phyloP scores from a whole-genome alignment of 371 early-diverging fungal species.

The Capillidium heterosporum region DNA sequence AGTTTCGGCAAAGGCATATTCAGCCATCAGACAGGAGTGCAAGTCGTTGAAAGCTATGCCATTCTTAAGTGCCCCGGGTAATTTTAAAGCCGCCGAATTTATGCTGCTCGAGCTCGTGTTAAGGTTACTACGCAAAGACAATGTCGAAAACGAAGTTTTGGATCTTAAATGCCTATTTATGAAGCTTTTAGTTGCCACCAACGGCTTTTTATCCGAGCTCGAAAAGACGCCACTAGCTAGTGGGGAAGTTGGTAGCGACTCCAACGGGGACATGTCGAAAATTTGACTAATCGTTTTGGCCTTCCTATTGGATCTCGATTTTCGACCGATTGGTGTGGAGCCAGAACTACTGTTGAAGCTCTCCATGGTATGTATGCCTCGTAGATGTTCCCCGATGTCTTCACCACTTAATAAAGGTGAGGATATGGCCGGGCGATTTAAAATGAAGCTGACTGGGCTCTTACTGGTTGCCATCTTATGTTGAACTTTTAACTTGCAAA shows the following conservation, averaged over 20 bases:
- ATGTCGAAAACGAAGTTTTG: neutral
- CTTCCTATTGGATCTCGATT: neutral
- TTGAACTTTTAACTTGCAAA: too few species aligned
- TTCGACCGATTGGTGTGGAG: neutral
- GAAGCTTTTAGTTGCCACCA: neutral
- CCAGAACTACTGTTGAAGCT: too few species aligned
- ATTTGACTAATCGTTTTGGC: conserved; percentile 4
- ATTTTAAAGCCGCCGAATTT: neutral
- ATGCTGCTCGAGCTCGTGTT: neutral
- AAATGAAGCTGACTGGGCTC: too few species aligned
- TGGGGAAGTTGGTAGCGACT: neutral
- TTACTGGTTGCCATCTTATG: too few species aligned
- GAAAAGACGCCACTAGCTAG: conserved; percentile 3
- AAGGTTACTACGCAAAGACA: neutral
- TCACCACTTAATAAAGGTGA: neutral
- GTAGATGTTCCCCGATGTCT: neutral
- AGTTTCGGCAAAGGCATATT: neutral
- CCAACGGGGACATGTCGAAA: neutral
- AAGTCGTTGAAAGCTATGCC: conserved; percentile 1
- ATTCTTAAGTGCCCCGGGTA: neutral
- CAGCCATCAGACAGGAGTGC: conserved; percentile 1
- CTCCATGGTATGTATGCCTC: neutral
- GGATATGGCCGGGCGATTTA: neutral
- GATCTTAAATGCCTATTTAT: neutral
- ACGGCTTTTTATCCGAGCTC: neutral